Evolutionary conservation across 2,329 filamentous ascomycete genomes (phyloP).

Genomic region (Cytospora leucostoma): DNA sequence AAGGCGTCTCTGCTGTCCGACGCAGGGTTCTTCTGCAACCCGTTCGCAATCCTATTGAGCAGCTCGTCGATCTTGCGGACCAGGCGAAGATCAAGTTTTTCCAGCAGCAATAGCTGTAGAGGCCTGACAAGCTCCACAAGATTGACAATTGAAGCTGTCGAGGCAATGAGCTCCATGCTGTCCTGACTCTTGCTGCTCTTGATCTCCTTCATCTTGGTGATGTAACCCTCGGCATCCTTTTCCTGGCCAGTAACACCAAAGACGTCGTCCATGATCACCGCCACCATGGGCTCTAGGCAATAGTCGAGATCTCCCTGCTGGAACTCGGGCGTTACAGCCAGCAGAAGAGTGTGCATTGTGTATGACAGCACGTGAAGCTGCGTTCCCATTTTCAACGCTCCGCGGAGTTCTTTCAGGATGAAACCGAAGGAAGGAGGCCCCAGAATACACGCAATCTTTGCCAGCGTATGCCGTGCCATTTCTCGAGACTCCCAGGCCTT

Average conservation of each 20-base stretch:
- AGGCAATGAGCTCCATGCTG: slow-evolving; percentile 90
- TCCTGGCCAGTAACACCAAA: slow-evolving; percentile 92
- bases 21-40: slow-evolving; percentile 78
- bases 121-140: slow-evolving; percentile 77
- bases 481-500: slow-evolving; percentile 87
- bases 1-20: slow-evolving; percentile 79
- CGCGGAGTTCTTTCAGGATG: slow-evolving; percentile 86
- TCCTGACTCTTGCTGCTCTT: slow-evolving; percentile 98
- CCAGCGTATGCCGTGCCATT: slow-evolving; percentile 83
- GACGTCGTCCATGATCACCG: slow-evolving; percentile 94
- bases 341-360: slow-evolving; percentile 88
- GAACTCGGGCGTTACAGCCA: slow-evolving; percentile 71
- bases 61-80: slow-evolving; percentile 90
- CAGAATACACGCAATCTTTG: slow-evolving; percentile 78
- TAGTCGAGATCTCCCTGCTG: slow-evolving; percentile 86
- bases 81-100: slow-evolving; percentile 81
- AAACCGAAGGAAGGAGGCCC: slow-evolving; percentile 86
- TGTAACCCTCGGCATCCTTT: slow-evolving; percentile 95
- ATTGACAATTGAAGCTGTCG: slow-evolving; percentile 73
- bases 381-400: slow-evolving; percentile 81
- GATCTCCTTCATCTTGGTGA: slow-evolving; percentile 93
- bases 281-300: slow-evolving; percentile 75
- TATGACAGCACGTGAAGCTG: slow-evolving; percentile 95
- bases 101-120: slow-evolving; percentile 74
- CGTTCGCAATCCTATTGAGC: slow-evolving; percentile 77